These are phyloP conservation scores for Solanum infundibuliforme DNA, from an alignment of 257 asterid species.

Conservation along the genomic window DNA sequence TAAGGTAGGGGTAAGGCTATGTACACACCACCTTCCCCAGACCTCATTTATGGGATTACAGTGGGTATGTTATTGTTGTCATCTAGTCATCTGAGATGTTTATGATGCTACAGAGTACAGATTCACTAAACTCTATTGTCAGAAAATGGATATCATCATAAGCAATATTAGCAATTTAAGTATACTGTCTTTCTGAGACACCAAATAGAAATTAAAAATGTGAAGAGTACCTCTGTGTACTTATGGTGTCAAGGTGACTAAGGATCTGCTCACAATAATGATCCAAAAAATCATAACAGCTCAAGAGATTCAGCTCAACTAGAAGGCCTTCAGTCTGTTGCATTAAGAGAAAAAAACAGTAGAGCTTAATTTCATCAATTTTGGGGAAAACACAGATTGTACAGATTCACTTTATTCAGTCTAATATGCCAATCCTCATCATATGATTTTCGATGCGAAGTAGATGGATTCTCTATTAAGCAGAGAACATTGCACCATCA, in stretches of 20 bases:
- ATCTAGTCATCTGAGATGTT: not conserved
- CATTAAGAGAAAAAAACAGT: not conserved
- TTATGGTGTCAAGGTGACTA: constrained; percentile 40
- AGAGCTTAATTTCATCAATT: not conserved
- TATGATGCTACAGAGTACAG: not conserved
- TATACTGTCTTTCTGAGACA: not conserved
- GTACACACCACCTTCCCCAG: not conserved
- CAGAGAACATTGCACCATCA: not conserved
- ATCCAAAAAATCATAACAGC: constrained; percentile 56
- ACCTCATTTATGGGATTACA: not conserved
- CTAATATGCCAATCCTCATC: not conserved
- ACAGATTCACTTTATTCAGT: not conserved
- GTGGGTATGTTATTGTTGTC: not conserved
- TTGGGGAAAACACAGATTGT: not conserved
- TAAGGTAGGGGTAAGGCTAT: not conserved
- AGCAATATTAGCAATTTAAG: not conserved
- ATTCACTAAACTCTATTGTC: not conserved
- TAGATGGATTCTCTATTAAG: not conserved
- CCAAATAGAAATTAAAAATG: not conserved
- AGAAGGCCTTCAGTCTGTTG: constrained; percentile 62
- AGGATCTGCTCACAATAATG: constrained; percentile 34
- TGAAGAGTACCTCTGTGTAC: constrained; percentile 40
- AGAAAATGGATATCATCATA: not conserved
- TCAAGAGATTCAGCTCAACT: constrained; percentile 40
- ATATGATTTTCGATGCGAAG: not conserved